Base-by-base conservation (phyloP, 1,284 basidiomycete species). In the Lentinus polychrous region DNA sequence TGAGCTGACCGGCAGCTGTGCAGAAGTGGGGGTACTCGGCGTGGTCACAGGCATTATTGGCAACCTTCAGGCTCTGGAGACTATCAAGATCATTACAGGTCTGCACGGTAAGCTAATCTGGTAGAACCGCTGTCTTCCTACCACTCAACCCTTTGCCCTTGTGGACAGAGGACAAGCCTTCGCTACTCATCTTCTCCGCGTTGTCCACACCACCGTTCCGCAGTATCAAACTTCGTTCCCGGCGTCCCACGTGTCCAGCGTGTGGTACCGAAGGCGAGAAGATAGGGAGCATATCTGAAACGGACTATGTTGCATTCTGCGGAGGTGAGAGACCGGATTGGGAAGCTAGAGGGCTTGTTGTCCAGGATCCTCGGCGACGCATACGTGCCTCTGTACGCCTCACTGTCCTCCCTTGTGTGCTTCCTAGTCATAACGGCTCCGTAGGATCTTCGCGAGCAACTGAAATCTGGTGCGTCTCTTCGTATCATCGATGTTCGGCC, bases 1-100 rank as follows among this genome's bases (percentile, higher is more conserved):
- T 36, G 79, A 80, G 51, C 75, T 74, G 34, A 71, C 78, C 2
- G 86, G 86, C 5, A 83, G 83, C 11, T 99, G 96, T 59, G 91
- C 89, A 56, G 94, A 98, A 62, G 78, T 86, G 11, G 96, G 96
- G 1, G 88, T 99, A 2, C 70, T 98, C 38, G 95, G 95, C 0
- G 81, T 78, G 0, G 86, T 97, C 0, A 94, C 92, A 0, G 96
- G 96, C 0, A 73, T 94, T 17, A 89, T 99, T 22, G 96, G 96
- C 8, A 87, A 83, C 43, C 70, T 94, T 57, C 95, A 98, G 74
- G 96, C 94, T 0, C 64, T 91, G 12, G 94, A 97, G 65, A 78
- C 91, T 1, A 83, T 98, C 61, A 93, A 91, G 63, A 74, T 96
- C 24, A 69, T 96, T 12, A 71, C 79, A 0, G 90, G 84, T 0